phyloP scores from a whole-genome alignment of 1,139 yeast genomes.

The Debaryomycetaceae sp. region DNA sequence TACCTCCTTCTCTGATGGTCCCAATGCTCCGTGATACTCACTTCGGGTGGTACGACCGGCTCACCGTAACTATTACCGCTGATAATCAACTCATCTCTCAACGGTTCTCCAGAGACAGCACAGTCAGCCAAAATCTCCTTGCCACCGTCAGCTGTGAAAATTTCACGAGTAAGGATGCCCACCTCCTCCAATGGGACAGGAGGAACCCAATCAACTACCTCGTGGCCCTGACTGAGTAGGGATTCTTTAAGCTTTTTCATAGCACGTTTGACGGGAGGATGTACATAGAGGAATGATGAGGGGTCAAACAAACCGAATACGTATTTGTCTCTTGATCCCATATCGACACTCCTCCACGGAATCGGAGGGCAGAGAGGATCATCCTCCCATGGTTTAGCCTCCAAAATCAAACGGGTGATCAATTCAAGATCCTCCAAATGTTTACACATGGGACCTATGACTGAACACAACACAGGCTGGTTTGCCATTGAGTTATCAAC shows the following conservation, averaged over 20 bases:
- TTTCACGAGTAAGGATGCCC: slow-evolving; percentile 4
- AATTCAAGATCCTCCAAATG: slow-evolving; percentile 24
- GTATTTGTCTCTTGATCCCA: neutral
- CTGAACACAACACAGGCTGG: slow-evolving; percentile 19
- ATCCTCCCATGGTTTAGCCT: slow-evolving; percentile 13
- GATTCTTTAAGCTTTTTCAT: slow-evolving; percentile 7
- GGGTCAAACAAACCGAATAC: slow-evolving; percentile 1
- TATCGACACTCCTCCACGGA: slow-evolving; percentile 8
- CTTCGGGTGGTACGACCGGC: neutral
- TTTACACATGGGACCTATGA: slow-evolving; percentile 30
- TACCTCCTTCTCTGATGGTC: neutral
- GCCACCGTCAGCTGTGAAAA: slow-evolving; percentile 14
- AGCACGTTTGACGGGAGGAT: slow-evolving; percentile 18
- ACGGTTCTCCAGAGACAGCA: slow-evolving; percentile 15
- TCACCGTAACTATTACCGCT: neutral
- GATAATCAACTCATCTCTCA: neutral
- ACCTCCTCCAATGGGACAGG: slow-evolving; percentile 7
- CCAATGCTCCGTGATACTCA: neutral
- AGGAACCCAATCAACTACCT: slow-evolving; percentile 11
- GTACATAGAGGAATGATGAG: slow-evolving; percentile 1
- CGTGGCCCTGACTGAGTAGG: slow-evolving; percentile 12
- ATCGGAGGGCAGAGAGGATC: slow-evolving; percentile 16
- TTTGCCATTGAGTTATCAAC: slow-evolving; percentile 9
- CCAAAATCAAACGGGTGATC: slow-evolving; percentile 13
- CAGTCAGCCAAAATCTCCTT: slow-evolving; percentile 11